Evolutionary conservation across 2,329 filamentous ascomycete species (phyloP).

Genomic region (Fusarium odoratissimum): DNA sequence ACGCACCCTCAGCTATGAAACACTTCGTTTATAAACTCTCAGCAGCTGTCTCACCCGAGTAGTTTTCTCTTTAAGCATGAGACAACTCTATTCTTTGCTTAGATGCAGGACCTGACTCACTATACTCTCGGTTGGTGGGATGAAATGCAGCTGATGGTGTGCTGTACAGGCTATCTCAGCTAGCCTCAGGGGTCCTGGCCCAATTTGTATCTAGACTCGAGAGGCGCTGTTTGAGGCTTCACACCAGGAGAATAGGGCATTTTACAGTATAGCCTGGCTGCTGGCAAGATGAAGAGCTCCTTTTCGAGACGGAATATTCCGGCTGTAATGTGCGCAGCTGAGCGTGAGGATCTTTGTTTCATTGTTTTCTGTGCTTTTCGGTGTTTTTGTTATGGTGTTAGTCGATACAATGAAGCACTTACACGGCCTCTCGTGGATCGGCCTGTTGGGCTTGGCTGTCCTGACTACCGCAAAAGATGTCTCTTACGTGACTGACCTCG

Average conservation of each 20-base stretch:
- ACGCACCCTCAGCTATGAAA: slow-evolving; percentile 24
- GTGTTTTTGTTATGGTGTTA: not conserved
- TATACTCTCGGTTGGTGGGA: not conserved
- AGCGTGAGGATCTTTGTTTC: slow-evolving; percentile 3
- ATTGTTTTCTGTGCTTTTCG: not conserved
- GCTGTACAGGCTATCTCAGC: slow-evolving; percentile 33
- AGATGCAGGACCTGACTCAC: slow-evolving; percentile 21
- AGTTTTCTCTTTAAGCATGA: not conserved
- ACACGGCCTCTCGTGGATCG: slow-evolving; percentile 24
- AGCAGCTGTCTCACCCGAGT: not conserved
- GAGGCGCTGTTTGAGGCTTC: slow-evolving; percentile 32
- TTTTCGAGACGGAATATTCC: slow-evolving; percentile 11
- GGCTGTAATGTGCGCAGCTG: slow-evolving; percentile 6
- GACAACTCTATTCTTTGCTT: not conserved
- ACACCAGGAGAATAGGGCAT: slow-evolving; percentile 28
- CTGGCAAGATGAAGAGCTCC: slow-evolving; percentile 13
- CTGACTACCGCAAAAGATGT: slow-evolving; percentile 41
- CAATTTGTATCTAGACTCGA: slow-evolving; percentile 32
- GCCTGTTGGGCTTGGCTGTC: slow-evolving; percentile 9
- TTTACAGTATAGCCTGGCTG: not conserved
- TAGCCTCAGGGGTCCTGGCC: slow-evolving; percentile 43
- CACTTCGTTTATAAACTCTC: not conserved
- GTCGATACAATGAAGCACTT: slow-evolving; percentile 37
- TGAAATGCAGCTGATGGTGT: slow-evolving; percentile 31
- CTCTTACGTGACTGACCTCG: slow-evolving; percentile 59